Conservation (phyloP, 257 asterid genomes). For the Coffea eugenioides region DNA sequence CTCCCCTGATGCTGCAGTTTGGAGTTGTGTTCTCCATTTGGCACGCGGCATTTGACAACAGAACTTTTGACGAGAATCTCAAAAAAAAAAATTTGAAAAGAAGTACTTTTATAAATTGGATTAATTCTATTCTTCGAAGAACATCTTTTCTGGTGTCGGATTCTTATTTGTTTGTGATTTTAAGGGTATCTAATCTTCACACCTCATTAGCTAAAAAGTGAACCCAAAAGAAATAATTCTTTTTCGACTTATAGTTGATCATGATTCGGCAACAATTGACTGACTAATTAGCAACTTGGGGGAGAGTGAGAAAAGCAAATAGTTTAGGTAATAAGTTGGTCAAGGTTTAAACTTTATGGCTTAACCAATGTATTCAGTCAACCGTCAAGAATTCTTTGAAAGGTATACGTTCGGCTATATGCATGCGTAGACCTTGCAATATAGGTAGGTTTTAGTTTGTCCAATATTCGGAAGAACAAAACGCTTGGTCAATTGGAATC, state of each 20-base stretch:
- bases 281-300: not conserved
- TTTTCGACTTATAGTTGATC: not conserved
- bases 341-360: not conserved
- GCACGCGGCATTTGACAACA: slow-evolving; percentile 15
- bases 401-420: not conserved
- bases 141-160: slow-evolving; percentile 3
- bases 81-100: not conserved
- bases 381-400: not conserved
- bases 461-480: not conserved
- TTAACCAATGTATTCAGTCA: not conserved
- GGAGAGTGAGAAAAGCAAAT: not conserved
- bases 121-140: not conserved
- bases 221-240: slow-evolving; percentile 4
- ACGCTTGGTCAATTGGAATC: not conserved
- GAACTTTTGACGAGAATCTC: not conserved
- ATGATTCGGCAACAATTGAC: not conserved
- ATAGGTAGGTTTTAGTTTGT: not conserved
- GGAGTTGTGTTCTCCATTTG: not conserved
- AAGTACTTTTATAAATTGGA: not conserved
- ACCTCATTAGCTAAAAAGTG: slow-evolving; percentile 9
- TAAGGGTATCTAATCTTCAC: not conserved
- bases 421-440: not conserved
- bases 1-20: not conserved
- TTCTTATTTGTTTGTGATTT: slow-evolving; percentile 15
- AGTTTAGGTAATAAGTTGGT: not conserved